phyloP scores from a whole-genome alignment of 768 basidiomycete genomes.

The Dacryopinax spathularia region DNA sequence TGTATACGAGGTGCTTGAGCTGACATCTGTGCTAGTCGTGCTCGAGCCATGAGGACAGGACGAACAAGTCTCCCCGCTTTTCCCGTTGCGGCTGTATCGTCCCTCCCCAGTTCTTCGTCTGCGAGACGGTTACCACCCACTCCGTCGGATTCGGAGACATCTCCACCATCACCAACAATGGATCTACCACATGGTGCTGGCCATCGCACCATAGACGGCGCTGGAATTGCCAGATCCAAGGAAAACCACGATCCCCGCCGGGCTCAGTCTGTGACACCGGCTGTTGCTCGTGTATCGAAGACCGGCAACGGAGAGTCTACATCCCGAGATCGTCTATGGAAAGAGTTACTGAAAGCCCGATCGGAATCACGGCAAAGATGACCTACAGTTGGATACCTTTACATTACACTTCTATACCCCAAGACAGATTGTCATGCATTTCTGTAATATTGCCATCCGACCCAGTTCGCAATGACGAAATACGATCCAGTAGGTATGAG shows the following conservation, averaged over 20 bases:
- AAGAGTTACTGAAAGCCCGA: neutral
- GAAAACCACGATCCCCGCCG: constrained; percentile 8
- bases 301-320: neutral
- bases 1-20: neutral
- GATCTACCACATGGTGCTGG: neutral
- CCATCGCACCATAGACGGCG: neutral
- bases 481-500: constrained; percentile 70
- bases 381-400: neutral
- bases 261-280: constrained; percentile 9
- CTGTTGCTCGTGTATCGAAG: neutral
- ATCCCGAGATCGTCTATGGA: neutral
- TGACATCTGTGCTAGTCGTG: neutral
- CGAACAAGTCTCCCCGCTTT: neutral
- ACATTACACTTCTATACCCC: neutral
- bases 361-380: neutral
- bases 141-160: neutral
- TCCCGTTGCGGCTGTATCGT: neutral
- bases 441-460: constrained; percentile 94
- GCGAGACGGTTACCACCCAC: neutral
- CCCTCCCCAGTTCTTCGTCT: neutral
- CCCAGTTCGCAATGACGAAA: constrained; percentile 96
- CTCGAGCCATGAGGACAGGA: neutral
- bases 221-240: constrained; percentile 13
- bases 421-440: constrained; percentile 46
- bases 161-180: neutral